Percentiles rank a stretch among this genome's conserved stretches.
Evolutionary conservation across 805 yeast species (phyloP).

Genomic region (Barnettozyma sucrosica): DNA sequence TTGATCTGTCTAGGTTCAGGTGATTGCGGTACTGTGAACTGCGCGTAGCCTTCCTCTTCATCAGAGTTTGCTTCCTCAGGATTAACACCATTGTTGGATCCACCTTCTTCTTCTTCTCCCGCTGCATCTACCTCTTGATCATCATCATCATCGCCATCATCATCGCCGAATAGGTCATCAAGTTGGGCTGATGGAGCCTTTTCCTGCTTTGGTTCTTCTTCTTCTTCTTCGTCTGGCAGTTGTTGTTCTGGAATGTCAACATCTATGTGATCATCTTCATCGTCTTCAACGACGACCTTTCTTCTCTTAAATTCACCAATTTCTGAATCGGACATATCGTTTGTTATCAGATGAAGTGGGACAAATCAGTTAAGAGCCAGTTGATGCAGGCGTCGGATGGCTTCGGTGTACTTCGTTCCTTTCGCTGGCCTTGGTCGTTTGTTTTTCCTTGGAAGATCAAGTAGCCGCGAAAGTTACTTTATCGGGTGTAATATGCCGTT

Average conservation of each 20-base stretch:
- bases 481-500: neutral
- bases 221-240: slow-evolving; percentile 3
- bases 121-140: neutral
- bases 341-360: neutral
- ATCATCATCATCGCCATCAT: slow-evolving; percentile 3
- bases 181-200: neutral
- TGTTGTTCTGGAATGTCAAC: slow-evolving; percentile 2
- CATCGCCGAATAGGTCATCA: neutral
- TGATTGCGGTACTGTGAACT: slow-evolving; percentile 5
- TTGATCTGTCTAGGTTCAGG: slow-evolving; percentile 25
- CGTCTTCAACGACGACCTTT: slow-evolving; percentile 17
- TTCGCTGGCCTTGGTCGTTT: neutral
- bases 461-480: neutral
- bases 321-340: slow-evolving; percentile 18
- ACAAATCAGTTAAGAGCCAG: neutral
- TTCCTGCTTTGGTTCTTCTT: slow-evolving; percentile 6
- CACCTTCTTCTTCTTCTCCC: neutral
- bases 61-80: slow-evolving; percentile 30
- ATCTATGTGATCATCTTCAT: slow-evolving; percentile 16
- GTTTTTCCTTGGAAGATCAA: neutral
- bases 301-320: slow-evolving; percentile 12
- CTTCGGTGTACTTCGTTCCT: neutral
- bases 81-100: slow-evolving; percentile 6
- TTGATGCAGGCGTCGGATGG: neutral
- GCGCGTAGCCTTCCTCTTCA: slow-evolving; percentile 25